phyloP scores from a whole-genome alignment of 192 early-diverging fungal species.

The Backusella tarrabulga region DNA sequence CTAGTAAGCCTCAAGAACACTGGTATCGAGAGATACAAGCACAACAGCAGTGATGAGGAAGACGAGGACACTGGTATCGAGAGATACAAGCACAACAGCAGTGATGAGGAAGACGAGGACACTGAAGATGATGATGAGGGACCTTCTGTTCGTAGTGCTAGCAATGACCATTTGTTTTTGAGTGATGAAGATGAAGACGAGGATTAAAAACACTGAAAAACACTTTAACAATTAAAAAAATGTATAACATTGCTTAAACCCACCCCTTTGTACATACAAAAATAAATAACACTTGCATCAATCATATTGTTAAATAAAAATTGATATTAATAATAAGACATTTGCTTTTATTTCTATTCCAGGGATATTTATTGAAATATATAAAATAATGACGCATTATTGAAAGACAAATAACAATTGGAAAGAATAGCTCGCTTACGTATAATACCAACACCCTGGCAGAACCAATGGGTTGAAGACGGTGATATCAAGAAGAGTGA shows the following conservation, averaged over 20 bases:
- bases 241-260: too few relatives aligned
- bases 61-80: conserved; percentile 32
- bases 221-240: too few relatives aligned
- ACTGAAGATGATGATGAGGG: background rate
- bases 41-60: conserved; percentile 29
- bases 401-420: conserved; percentile 43
- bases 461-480: background rate
- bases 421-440: conserved; percentile 58
- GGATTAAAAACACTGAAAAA: background rate
- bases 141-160: background rate
- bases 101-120: conserved; percentile 40
- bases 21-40: conserved; percentile 28
- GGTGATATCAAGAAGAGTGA: background rate
- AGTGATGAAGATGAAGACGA: conserved; percentile 34
- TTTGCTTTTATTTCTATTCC: too few relatives aligned
- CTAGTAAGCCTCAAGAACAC: conserved; percentile 20
- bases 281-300: too few relatives aligned
- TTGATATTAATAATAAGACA: too few relatives aligned
- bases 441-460: conserved; percentile 47
- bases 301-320: too few relatives aligned
- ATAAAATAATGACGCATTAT: background rate
- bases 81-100: conserved; percentile 13
- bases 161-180: conserved; percentile 21
- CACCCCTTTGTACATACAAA: too few relatives aligned
- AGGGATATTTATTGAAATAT: too few relatives aligned